Base-by-base conservation (phyloP, 176 grass and related monocot genomes). In the Aegilops umbellulata region DNA sequence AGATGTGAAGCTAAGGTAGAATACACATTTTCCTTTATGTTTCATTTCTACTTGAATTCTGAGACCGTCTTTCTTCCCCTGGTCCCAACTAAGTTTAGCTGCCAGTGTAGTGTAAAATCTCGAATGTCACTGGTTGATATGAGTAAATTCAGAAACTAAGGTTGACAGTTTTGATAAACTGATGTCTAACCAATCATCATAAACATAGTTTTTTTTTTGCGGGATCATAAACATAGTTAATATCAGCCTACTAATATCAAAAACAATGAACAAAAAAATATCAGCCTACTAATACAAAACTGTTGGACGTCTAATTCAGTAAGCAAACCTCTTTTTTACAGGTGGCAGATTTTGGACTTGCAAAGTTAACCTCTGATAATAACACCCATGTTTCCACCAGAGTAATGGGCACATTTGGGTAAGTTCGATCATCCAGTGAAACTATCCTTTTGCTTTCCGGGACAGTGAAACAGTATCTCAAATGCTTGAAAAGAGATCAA, bases 311-410 rank as follows among this genome's bases (percentile, higher is more conserved):
- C 3, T 62, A 87, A 70, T 76, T 60, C 29, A 24, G 24, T 39
- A 89, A 53, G 73, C 32, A 30, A 60, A 86, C 20, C 16, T 31
- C 66, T 47, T 60, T 29, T 87, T 89, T 77, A 67, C 92, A 98
- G 93, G 94, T 98, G 81, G 97, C 97, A 84, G 94, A 98, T 86
- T 99, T 99, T 82, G 97, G 97, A 87, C 94, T 99, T 63, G 97
- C 97, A 78, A 99, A 94, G 47, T 88, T 91, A 22, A 80, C 97
- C 82, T 78, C 90, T 81, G 97, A 98, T 81, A 78, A 90, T 71
- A 88, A 97, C 44, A 96, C 94, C 1, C 94, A 99, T 91, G 90
- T 99, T 94, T 97, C 94, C 47, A 96, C 94, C 31, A 90, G 97
- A 89, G 85, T 97, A 80, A 96, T 99, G 94, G 94, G 97, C 51